Evolutionary conservation across 2,329 filamentous ascomycete genomes (phyloP), one percentile per base, ranked within the genome.

Genomic region (Fusarium sulawesiense): DNA sequence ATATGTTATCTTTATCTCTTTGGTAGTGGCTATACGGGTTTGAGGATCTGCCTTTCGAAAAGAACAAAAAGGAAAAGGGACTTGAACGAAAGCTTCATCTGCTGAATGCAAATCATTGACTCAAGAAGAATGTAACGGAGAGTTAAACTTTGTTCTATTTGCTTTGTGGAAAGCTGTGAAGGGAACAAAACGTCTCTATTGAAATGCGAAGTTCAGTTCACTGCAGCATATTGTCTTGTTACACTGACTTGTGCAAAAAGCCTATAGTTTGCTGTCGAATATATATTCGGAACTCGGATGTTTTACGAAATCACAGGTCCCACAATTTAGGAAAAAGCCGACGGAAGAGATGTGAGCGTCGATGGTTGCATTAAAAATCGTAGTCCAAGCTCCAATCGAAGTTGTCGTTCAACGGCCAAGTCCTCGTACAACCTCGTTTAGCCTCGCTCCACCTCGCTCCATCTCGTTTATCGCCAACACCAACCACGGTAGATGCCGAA

Each of bases 361-460:
- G 10, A 6, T 4, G 18, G 34, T 12, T 4, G 34, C 34, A 37
- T 37, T 12, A 1, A 37, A 4, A 0, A 37, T 3, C 0, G 0
- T 37, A 12, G 34, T 37, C 34, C 18, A 7, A 25, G 10, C 8
- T 21, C 6, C 10, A 45, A 25, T 16, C 1, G 14, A 16, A 45
- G 14, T 0, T 3, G 42, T 37, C n/a, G 11, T 23, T 37, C 29
- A 14, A 41, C 7, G 2, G 8, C 20, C 4, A 44, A 18, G 14
- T 3, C 1, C 21, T 55, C 51, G 51, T 34, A 45, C 16, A 46
- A 1, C 11, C 8, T 55, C 51, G 41, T 11, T 55, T 46, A 34
- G 14, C 13, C 7, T 37, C 53, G 53, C 16, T 27, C 14, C 12
- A 14, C 21, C 7, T 56, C 53, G 53, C 12, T 37, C 14, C 6